A percentile compares a stretch with the other conserved stretches of the same genome.
phyloP scores from a whole-genome alignment of 805 yeast genomes.

The Candida caryicola region DNA sequence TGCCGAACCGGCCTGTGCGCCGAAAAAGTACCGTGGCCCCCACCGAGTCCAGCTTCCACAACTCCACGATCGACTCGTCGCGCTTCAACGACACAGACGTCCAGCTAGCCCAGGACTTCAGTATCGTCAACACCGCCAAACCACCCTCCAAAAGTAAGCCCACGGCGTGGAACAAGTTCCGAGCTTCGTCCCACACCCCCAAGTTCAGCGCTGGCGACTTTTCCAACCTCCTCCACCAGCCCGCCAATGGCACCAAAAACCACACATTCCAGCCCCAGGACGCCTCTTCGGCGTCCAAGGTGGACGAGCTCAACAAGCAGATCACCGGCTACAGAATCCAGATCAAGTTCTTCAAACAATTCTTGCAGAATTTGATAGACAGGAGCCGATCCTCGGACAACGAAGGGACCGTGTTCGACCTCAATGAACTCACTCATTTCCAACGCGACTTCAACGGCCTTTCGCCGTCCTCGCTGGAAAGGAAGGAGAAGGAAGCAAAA shows the following conservation, averaged over 20 bases:
- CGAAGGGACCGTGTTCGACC: conserved; percentile 10
- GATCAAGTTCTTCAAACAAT: conserved; percentile 39
- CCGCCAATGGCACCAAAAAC: conserved; percentile 8
- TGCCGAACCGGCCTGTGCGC: too few relatives aligned
- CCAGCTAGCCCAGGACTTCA: conserved; percentile 21
- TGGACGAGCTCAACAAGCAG: conserved; percentile 33
- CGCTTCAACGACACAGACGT: conserved; percentile 21
- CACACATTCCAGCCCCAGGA: conserved; percentile 10
- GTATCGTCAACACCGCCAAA: conserved; percentile 11
- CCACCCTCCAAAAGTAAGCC: conserved; percentile 6
- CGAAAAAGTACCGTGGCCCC: not conserved
- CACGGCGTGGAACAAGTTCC: conserved; percentile 23
- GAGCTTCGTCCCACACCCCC: conserved; percentile 14
- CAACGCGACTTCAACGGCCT: conserved; percentile 16
- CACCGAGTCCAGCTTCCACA: conserved; percentile 7
- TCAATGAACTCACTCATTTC: conserved; percentile 20
- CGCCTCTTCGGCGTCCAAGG: conserved; percentile 18
- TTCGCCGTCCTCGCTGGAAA: conserved; percentile 4
- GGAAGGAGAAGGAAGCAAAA: conserved; percentile 3
- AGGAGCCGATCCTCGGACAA: conserved; percentile 6
- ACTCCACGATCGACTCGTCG: conserved; percentile 12
- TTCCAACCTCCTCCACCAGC: conserved; percentile 4
- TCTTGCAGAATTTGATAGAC: conserved; percentile 34
- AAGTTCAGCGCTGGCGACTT: conserved; percentile 1
- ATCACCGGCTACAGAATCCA: conserved; percentile 37